Base-by-base conservation (phyloP, 2,329 filamentous ascomycete species). In the Diplodia sapinea region DNA sequence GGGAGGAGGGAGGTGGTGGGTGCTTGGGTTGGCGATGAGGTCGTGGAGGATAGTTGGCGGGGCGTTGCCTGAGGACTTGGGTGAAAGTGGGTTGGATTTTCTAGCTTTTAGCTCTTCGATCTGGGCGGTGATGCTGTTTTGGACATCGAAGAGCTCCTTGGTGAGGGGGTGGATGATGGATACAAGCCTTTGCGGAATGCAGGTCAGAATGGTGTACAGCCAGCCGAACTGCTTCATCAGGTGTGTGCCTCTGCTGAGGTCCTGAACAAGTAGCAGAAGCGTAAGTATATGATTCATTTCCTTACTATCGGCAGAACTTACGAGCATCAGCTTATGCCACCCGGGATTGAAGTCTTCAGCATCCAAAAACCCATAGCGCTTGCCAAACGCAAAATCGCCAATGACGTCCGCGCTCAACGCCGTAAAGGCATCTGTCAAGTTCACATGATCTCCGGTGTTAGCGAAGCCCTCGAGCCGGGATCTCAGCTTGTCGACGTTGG, bases 191-290 rank as follows among this genome's bases (percentile, higher is more conserved):
- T 71, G 65, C 2, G 73, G 72, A 13, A 72, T 65, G 38, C 38
- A 51, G 15, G 65, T 72, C 20, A 71, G 49, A 9, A 71, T 11
- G 7, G 40, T 40, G 54, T 71, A 72, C 3, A 68, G 38, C 69
- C 68, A 72, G 26, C 68, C 69, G 38, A 72, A 70, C 38, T 72
- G 71, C 62, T 72, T 72, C 74, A 76, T 75, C 8, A 76, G 68
- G 67, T 74, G 73, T 1, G 72, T 75, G 15, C 66, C 69, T 26
- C 72, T 69, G 47, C 73, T 74, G 7, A 76, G 63, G 31, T 75
- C 73, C 71, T 72, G 29, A 33, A 29, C 26, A 9, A 13, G 6
- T 38, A 6, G 17, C 33, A 50, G 9, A 5, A 20, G 11, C 12
- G 64, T 56, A 38, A 40, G 65, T 33, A 62, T 17, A 23, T 17